A percentile compares a stretch with the other conserved stretches of the same genome.
Evolutionary conservation across 2,329 filamentous ascomycete species (phyloP).

Genomic region (Curvularia sp.): DNA sequence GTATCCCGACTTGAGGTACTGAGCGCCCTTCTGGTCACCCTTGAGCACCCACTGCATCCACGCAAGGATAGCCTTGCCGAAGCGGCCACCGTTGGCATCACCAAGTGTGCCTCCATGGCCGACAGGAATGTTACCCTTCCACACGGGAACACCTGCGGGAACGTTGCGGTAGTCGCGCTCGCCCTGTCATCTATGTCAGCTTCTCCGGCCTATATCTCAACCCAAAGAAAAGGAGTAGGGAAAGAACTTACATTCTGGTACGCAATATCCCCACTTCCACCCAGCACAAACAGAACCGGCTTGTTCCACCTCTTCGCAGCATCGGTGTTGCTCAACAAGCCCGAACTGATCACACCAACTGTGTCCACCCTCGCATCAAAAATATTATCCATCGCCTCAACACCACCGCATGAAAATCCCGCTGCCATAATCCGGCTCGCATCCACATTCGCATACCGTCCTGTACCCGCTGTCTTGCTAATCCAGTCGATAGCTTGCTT

Average conservation of each 20-base stretch:
- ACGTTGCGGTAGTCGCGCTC: conserved; percentile 29
- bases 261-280: conserved; percentile 27
- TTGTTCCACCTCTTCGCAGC: conserved; percentile 20
- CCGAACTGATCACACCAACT: conserved; percentile 27
- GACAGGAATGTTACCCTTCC: conserved; percentile 33
- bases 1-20: conserved; percentile 11
- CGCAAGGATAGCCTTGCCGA: conserved; percentile 22
- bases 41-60: conserved; percentile 27
- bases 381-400: conserved; percentile 25
- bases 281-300: conserved; percentile 26
- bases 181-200: conserved; percentile 13
- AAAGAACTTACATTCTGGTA: conserved; percentile 26
- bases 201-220: too few relatives aligned
- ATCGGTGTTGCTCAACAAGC: conserved; percentile 19
- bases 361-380: conserved; percentile 22
- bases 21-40: conserved; percentile 15
- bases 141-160: conserved; percentile 17
- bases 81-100: conserved; percentile 24
- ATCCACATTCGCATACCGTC: conserved; percentile 29
- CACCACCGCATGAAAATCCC: conserved; percentile 27
- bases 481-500: conserved; percentile 26
- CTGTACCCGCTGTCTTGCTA: conserved; percentile 21
- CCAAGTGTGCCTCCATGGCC: conserved; percentile 27
- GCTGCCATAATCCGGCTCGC: conserved; percentile 24
- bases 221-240: too few relatives aligned